Evolutionary conservation across 1,284 basidiomycete species (phyloP), one percentile per base, ranked within the genome.

Genomic region (Ganoderma boninense): DNA sequence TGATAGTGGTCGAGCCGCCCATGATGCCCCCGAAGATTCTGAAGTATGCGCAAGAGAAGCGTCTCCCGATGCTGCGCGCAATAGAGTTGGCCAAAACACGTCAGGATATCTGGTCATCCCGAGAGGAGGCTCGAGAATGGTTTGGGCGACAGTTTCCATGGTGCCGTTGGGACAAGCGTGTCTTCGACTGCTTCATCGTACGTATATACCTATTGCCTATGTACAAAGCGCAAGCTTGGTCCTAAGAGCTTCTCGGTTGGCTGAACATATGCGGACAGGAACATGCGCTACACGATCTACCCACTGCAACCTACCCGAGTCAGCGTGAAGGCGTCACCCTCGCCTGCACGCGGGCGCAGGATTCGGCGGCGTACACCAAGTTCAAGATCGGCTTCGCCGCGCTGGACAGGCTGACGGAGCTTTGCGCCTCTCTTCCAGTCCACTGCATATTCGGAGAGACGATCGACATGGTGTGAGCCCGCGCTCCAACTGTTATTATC

Each of bases 121-220:
- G 73, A 29, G 67, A 61, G 3, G 73, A 66, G 8, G 73, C 73
- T 13, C 54, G 40, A 7, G 43, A 13, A 40, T 71, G 66, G 66
- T 71, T 74, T 66, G 64, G 38, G 38, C 42, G 65, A 26, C 73
- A 71, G 54, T 59, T 70, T 23, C 73, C 71, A 23, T 74, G 71
- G 71, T 64, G 62, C 64, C 49, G 66, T 20, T 74, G 73, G 73
- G 62, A 73, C 62, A 42, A 68, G 13, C 65, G 71, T 14, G 65
- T 70, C 32, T 64, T 69, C 40, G 65, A 68, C 16, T 62, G 71
- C 20, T 69, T 69, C 56, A 62, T 69, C n/a, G 73, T 74, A 52
- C 29, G 64, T n/a, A n/a, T 32, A 23, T 49, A 1, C n/a, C 8
- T 4, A 32, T 32, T 32, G 29, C 29, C 4, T 32, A 32, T n/a